A percentile compares a stretch with the other conserved stretches of the same genome.
Conservation (phyloP, 2,329 filamentous ascomycete species). For the Alternaria gaisen region DNA sequence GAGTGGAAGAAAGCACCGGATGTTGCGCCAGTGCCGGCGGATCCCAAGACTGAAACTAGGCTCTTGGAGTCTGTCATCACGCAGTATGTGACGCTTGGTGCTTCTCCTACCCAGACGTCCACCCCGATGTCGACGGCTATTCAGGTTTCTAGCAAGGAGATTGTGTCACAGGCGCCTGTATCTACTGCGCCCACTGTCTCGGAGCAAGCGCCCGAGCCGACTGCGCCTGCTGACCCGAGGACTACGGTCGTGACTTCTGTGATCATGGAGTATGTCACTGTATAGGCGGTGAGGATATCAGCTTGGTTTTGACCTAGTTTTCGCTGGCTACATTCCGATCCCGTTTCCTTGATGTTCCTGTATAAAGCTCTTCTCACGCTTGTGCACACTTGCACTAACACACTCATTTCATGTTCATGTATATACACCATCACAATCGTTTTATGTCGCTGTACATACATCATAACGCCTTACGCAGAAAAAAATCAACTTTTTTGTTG, state of each 20-base stretch:
- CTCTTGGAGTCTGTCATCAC: conserved; percentile 16
- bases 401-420: neutral
- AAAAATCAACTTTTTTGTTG: neutral
- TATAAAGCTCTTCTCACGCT: neutral
- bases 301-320: neutral
- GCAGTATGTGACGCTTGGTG: conserved; percentile 16
- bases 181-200: neutral
- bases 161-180: neutral
- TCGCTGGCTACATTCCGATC: neutral
- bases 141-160: neutral
- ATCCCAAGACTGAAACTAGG: neutral
- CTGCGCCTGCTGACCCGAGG: conserved; percentile 11
- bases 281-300: neutral
- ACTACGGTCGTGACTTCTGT: conserved; percentile 28
- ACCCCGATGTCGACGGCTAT: neutral
- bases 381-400: conserved; percentile 6
- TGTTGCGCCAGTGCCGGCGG: neutral
- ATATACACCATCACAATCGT: neutral
- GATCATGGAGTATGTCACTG: conserved; percentile 27
- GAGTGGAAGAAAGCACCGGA: conserved; percentile 28
- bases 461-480: neutral
- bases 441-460: neutral
- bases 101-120: neutral
- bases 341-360: neutral
- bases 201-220: conserved; percentile 8